Percentiles rank a stretch among this genome's conserved stretches.
These are phyloP conservation scores for Serpula lacrymans DNA, from an alignment of 768 basidiomycete genomes.

Conservation along the genomic window DNA sequence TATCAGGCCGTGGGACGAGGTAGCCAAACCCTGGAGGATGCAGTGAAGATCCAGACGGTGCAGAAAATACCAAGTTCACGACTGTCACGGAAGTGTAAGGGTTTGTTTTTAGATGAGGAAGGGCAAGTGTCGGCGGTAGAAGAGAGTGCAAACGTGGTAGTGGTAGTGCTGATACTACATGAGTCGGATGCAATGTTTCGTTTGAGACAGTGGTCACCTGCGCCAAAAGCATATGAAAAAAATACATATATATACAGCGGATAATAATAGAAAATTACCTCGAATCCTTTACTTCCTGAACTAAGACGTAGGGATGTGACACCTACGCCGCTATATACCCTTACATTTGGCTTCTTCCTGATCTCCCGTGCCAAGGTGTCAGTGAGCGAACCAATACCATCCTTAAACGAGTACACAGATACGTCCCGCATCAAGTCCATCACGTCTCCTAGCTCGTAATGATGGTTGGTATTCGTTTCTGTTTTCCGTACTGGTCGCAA, in stretches of 20 bases:
- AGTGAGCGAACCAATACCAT: conserved; percentile 71
- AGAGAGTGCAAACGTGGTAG: conserved; percentile 49
- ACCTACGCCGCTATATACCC: conserved; percentile 43
- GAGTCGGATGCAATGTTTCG: conserved; percentile 43
- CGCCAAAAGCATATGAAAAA: neutral
- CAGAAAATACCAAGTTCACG: conserved; percentile 80
- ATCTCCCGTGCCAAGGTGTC: conserved; percentile 51
- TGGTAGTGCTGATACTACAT: conserved; percentile 76
- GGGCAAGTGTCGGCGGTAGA: conserved; percentile 34
- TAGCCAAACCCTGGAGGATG: conserved; percentile 93
- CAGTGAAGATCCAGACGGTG: conserved; percentile 39
- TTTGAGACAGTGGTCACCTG: conserved; percentile 33
- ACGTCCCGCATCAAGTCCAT: conserved; percentile 47
- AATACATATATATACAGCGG: conserved; percentile 3
- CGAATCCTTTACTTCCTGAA: conserved; percentile 34
- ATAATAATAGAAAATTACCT: conserved; percentile 35
- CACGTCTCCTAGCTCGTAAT: conserved; percentile 53
- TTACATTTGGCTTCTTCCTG: conserved; percentile 49
- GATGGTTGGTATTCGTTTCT: conserved; percentile 19
- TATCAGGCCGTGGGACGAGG: conserved; percentile 76
- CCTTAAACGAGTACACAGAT: conserved; percentile 78
- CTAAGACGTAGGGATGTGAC: conserved; percentile 33
- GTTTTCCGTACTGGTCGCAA: conserved; percentile 26
- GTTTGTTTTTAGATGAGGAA: conserved; percentile 71
- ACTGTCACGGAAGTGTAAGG: conserved; percentile 81